Evolutionary conservation across 2,329 filamentous ascomycete species (phyloP), one percentile per base, ranked within the genome.

Genomic region (Talaromyces sp.): DNA sequence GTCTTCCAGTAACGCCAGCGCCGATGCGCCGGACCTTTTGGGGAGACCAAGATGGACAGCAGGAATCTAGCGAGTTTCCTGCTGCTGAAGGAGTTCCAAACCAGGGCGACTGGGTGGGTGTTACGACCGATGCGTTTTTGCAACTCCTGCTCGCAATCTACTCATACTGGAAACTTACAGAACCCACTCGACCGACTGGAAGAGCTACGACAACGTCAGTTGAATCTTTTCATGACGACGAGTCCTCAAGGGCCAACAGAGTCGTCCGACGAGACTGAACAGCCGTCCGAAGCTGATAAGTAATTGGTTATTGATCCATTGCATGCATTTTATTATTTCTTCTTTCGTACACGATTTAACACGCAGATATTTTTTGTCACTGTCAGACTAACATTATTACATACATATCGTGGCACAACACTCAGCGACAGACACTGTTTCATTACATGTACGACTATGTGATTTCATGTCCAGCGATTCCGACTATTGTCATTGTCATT

Each of bases 41-140:
- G 60, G 64, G 39, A 4, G n/a, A 35, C 16, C 22, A 50, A 35
- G 57, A 54, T 24, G 39, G 22, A 37, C 52, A 60, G 35, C 62
- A 41, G 24, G 35, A 50, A 7, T 43, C 54, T 19, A 39, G 37
- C 56, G 82, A 84, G 72, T 82, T 97, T 70, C 92, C 92, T 67
- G 82, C 83, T 69, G 93, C 93, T 59, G 87, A 91, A 75, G 93
- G 92, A 60, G 93, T 97, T 69, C 93, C 93, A 68, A 84, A 87
- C 77, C 93, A 97, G 84, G 85, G 87, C 75, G 92, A 97, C 78
- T 97, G 94, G 94, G 93, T 97, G 92, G 90, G 92, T 92, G 84
- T 82, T 73, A 79, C 79, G 75, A 74, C 75, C 77, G 75, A 79
- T 77, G 73, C 73, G 70, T 78, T 80, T 76, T 74, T 78, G 71